These are phyloP conservation scores for Uncinocarpus reesii DNA, from an alignment of 2,329 filamentous ascomycete species.

Conservation along the genomic window DNA sequence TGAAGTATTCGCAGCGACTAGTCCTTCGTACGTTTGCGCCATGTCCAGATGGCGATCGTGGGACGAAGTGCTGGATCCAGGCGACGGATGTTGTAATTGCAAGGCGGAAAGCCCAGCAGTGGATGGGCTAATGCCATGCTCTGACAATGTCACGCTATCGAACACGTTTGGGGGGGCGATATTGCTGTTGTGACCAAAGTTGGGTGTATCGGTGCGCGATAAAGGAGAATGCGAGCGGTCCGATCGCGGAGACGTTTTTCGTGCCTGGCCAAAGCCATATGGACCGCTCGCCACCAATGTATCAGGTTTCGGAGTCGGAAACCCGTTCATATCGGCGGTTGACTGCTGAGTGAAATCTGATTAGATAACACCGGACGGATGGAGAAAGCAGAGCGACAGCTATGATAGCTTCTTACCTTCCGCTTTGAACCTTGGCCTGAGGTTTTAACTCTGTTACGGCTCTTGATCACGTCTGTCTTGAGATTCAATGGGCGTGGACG, in stretches of 20 bases:
- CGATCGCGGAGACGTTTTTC: conserved; percentile 60
- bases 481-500: conserved; percentile 86
- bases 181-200: conserved; percentile 56
- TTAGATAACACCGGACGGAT: conserved; percentile 11
- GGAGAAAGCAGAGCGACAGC: conserved; percentile 19
- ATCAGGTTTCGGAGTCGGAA: conserved; percentile 48
- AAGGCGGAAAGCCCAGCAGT: conserved; percentile 43
- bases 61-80: conserved; percentile 47
- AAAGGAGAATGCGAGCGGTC: conserved; percentile 69
- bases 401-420: conserved; percentile 52
- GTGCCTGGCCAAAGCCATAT: conserved; percentile 52
- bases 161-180: conserved; percentile 70
- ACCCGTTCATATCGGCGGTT: conserved; percentile 47
- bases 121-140: conserved; percentile 54
- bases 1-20: conserved; percentile 68
- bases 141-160: conserved; percentile 57
- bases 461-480: conserved; percentile 99
- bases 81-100: conserved; percentile 49
- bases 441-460: conserved; percentile 93
- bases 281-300: conserved; percentile 45
- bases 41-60: conserved; percentile 57
- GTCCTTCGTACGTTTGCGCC: conserved; percentile 67
- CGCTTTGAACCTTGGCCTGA: conserved; percentile 67
- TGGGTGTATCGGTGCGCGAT: conserved; percentile 68
- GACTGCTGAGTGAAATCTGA: conserved; percentile 26